phyloP scores from a whole-genome alignment of 306 rosid species.

The Oemleria cerasiformis region DNA sequence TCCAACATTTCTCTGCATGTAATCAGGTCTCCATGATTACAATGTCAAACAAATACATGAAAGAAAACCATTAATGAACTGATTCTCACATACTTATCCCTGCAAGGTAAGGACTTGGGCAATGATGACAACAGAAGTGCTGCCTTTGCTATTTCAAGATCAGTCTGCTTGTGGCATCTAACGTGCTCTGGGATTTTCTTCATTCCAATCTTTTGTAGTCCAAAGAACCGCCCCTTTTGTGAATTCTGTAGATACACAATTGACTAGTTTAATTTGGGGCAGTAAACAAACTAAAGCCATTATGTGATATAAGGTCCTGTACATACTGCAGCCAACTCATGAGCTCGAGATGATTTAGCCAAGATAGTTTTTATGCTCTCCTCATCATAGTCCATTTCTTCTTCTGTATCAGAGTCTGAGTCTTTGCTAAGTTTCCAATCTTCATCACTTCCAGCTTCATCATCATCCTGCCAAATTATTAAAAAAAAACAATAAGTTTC shows the following conservation, averaged over 20 bases:
- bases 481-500: background rate
- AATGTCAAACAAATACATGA: background rate
- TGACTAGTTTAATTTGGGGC: slow-evolving; percentile 19
- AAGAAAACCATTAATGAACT: slow-evolving; percentile 16
- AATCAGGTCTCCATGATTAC: slow-evolving; percentile 24
- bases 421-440: slow-evolving; percentile 66
- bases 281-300: slow-evolving; percentile 26
- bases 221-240: slow-evolving; percentile 65
- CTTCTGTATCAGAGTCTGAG: slow-evolving; percentile 63
- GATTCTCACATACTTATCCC: slow-evolving; percentile 67
- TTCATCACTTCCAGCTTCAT: slow-evolving; percentile 56
- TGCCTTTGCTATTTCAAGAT: slow-evolving; percentile 89
- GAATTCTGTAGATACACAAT: slow-evolving; percentile 54
- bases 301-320: slow-evolving; percentile 20
- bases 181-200: slow-evolving; percentile 75
- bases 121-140: slow-evolving; percentile 74
- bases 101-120: slow-evolving; percentile 86
- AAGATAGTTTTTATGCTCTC: slow-evolving; percentile 41
- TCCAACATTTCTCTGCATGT: slow-evolving; percentile 77
- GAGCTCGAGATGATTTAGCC: slow-evolving; percentile 41
- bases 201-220: slow-evolving; percentile 84
- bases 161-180: slow-evolving; percentile 85
- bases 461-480: slow-evolving; percentile 52
- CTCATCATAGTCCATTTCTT: slow-evolving; percentile 62
- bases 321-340: slow-evolving; percentile 77